A percentile compares a stretch with the other conserved stretches of the same genome.
These are phyloP conservation scores for Cordyceps cicadae DNA, from an alignment of 2,329 filamentous ascomycete species.

Conservation along the genomic window DNA sequence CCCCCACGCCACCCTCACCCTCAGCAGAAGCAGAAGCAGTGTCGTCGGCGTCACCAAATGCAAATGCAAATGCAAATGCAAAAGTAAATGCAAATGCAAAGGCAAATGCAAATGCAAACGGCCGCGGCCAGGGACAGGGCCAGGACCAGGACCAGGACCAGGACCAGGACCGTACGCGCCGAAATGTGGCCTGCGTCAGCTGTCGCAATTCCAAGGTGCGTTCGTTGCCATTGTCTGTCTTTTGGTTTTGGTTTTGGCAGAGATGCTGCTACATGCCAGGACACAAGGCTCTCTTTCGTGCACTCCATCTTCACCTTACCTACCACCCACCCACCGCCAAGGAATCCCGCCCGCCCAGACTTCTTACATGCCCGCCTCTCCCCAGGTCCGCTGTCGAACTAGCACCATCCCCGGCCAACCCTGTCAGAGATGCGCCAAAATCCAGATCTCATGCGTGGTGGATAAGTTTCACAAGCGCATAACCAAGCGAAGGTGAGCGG, in stretches of 20 bases:
- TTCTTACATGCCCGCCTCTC: constrained; percentile 6
- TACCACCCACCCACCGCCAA: neutral
- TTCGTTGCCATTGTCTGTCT: constrained; percentile 14
- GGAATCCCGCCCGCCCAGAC: constrained; percentile 7
- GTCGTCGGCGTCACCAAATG: constrained; percentile 15
- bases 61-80: too few relatives aligned
- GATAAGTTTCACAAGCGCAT: constrained; percentile 40
- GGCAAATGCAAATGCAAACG: too few relatives aligned
- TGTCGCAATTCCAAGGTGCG: constrained; percentile 34
- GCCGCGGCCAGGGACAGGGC: too few relatives aligned
- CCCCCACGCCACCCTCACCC: constrained; percentile 24
- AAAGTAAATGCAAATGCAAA: too few relatives aligned
- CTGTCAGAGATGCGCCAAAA: constrained; percentile 38
- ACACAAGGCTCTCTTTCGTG: too few relatives aligned
- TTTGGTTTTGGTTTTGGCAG: too few relatives aligned
- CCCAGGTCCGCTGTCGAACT: constrained; percentile 37
- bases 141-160: constrained; percentile 16
- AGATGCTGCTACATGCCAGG: neutral
- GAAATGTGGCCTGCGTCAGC: constrained; percentile 31
- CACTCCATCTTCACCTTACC: too few relatives aligned
- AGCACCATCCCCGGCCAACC: constrained; percentile 30
- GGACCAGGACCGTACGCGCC: constrained; percentile 24
- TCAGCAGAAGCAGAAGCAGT: constrained; percentile 21
- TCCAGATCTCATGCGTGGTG: constrained; percentile 35
- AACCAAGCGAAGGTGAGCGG: constrained; percentile 33